Evolutionary conservation across 495 filamentous ascomycete genomes (phyloP).

Genomic region (Neurospora intermedia): DNA sequence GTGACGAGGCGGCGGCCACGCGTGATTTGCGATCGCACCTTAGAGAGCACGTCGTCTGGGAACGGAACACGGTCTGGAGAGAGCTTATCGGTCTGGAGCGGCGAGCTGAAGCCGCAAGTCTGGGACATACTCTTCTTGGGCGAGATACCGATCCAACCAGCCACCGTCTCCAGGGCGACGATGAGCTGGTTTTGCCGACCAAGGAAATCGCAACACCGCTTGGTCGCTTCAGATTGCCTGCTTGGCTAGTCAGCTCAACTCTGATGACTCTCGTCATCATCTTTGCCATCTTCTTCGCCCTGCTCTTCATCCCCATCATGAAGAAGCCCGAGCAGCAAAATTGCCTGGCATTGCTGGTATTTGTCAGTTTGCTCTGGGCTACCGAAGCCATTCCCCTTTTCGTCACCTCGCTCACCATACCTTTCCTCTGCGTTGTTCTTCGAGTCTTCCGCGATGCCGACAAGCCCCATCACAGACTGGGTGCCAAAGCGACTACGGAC

Average conservation of each 20-base stretch:
- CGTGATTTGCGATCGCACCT: slow-evolving; percentile 85
- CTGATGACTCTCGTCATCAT: slow-evolving; percentile 69
- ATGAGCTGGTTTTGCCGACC: slow-evolving; percentile 35
- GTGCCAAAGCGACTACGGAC: slow-evolving; percentile 60
- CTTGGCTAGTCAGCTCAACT: slow-evolving; percentile 72
- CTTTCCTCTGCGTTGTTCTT: slow-evolving; percentile 83
- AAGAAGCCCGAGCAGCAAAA: slow-evolving; percentile 83
- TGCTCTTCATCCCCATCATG: slow-evolving; percentile 70
- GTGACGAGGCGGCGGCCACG: slow-evolving; percentile 60
- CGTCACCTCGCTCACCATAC: slow-evolving; percentile 87
- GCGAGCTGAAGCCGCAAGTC: slow-evolving; percentile 87
- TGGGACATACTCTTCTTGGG: slow-evolving; percentile 77
- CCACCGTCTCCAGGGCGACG: slow-evolving; percentile 72
- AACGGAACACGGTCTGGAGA: slow-evolving; percentile 96
- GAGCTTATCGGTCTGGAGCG: slow-evolving; percentile 98
- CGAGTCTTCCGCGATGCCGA: slow-evolving; percentile 70
- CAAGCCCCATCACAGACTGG: slow-evolving; percentile 57
- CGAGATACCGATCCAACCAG: slow-evolving; percentile 57
- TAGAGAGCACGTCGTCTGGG: slow-evolving; percentile 97
- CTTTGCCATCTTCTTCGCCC: slow-evolving; percentile 55
- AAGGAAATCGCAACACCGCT: slow-evolving; percentile 74
- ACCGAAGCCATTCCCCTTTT: slow-evolving; percentile 98
- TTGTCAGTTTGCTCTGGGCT: slow-evolving; percentile 92
- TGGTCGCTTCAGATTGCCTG: slow-evolving; percentile 61
- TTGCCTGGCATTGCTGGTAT: slow-evolving; percentile 84